phyloP scores from a whole-genome alignment of 2,329 filamentous ascomycete genomes.

The Colletotrichum sp. region DNA sequence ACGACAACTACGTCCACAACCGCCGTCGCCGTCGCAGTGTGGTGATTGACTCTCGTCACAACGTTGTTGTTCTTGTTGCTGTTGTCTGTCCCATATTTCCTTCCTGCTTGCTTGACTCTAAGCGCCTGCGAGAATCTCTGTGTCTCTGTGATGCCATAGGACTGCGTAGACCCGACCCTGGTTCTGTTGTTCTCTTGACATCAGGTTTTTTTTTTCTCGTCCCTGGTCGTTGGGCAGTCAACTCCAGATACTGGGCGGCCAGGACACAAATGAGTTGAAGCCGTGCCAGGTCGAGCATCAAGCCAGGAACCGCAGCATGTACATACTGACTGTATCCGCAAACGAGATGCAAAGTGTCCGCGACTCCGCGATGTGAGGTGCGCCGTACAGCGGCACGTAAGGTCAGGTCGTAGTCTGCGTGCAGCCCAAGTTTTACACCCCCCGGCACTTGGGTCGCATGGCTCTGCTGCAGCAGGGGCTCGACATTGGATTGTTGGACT shows the following conservation, averaged over 20 bases:
- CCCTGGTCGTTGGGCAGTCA: not conserved
- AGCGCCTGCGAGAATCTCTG: not conserved
- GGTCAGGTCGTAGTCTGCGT: not conserved
- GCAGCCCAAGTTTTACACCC: constrained; percentile 11
- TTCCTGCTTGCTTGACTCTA: not conserved
- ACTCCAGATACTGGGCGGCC: not conserved
- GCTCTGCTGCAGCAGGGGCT: constrained; percentile 7
- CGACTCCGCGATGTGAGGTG: constrained; percentile 12
- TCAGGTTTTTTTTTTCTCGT: not conserved
- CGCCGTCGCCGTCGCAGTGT: not conserved
- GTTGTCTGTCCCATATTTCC: not conserved
- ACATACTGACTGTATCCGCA: not conserved
- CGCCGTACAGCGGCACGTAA: not conserved
- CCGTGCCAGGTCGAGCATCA: not conserved
- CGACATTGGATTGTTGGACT: constrained; percentile 9
- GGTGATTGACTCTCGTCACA: not conserved
- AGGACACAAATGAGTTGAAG: not conserved
- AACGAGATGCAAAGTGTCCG: not conserved
- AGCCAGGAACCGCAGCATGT: not conserved
- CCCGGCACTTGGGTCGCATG: constrained; percentile 22
- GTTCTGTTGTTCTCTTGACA: not conserved
- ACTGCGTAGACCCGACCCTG: not conserved
- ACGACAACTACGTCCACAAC: not conserved
- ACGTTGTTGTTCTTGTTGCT: not conserved
- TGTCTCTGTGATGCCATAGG: not conserved